These are phyloP conservation scores for Ajuga chamaepitys DNA, from an alignment of 257 asterid genomes.

Conservation along the genomic window DNA sequence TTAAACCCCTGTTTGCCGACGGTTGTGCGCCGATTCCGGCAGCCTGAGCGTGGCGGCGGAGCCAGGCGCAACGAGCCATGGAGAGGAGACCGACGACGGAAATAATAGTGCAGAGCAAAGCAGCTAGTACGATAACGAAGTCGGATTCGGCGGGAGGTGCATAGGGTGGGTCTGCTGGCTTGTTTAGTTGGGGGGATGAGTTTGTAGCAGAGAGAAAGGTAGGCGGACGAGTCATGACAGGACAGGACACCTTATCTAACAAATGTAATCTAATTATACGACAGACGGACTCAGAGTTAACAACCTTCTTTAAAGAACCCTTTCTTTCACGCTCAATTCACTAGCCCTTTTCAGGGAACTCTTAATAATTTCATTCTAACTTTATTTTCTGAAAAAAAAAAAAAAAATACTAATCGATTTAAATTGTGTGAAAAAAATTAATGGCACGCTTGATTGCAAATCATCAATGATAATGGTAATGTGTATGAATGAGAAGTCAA, in stretches of 20 bases:
- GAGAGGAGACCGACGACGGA: slow-evolving; percentile 44
- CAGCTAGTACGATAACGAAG: slow-evolving; percentile 41
- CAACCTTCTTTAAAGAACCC: no score
- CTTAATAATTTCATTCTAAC: no score
- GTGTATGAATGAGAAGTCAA: no score
- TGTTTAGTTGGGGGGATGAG: slow-evolving; percentile 1
- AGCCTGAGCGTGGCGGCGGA: slow-evolving; percentile 23
- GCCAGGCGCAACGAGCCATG: slow-evolving; percentile 50
- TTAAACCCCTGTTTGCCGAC: slow-evolving; percentile 34
- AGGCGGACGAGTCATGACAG: background rate
- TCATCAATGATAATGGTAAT: no score
- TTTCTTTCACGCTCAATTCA: no score
- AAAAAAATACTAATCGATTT: no score
- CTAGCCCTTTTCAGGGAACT: no score
- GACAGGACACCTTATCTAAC: background rate
- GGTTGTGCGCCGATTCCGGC: background rate
- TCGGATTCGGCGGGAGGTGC: slow-evolving; percentile 26
- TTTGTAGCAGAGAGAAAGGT: background rate
- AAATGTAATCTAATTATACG: background rate
- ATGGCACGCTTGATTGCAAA: no score
- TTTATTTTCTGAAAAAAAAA: no score
- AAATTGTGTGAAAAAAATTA: no score
- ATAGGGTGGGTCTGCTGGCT: slow-evolving; percentile 25
- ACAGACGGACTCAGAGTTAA: no score
- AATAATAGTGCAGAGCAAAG: slow-evolving; percentile 43